Conservation (phyloP, 179 eudicot species). For the Silene coronaria region DNA sequence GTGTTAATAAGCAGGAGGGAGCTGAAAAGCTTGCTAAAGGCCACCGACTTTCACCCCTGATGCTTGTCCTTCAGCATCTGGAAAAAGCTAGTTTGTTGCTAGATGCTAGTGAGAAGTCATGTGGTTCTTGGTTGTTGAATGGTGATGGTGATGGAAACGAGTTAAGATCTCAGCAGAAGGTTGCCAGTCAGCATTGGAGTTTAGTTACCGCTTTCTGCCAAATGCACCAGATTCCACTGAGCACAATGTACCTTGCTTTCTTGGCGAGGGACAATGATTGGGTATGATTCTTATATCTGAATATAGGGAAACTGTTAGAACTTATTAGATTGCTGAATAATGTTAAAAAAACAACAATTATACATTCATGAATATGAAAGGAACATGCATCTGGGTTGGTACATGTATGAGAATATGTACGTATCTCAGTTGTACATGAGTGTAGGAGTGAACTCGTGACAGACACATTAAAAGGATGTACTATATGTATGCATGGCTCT, state of each 20-base stretch:
- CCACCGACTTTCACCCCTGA: conserved; percentile 57
- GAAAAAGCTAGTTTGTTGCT: conserved; percentile 75
- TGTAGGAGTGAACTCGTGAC: neutral
- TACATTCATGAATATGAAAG: neutral
- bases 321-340: neutral
- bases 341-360: neutral
- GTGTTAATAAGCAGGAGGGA: conserved; percentile 36
- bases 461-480: neutral
- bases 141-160: conserved; percentile 86
- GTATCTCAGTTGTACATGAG: neutral
- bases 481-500: neutral
- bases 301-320: neutral
- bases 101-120: conserved; percentile 52
- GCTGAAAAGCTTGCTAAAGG: conserved; percentile 22
- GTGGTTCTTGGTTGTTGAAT: conserved; percentile 81
- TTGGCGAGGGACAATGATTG: conserved; percentile 94
- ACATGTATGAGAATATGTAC: neutral
- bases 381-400: conserved; percentile 1
- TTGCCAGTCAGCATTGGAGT: conserved; percentile 83
- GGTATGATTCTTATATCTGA: conserved; percentile 43
- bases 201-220: conserved; percentile 78
- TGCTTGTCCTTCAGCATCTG: conserved; percentile 79
- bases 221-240: conserved; percentile 79
- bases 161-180: conserved; percentile 78
- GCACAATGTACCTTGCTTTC: conserved; percentile 68